These are phyloP conservation scores for Chimonanthus praecox DNA, from an alignment of 164 flowering plant genomes.

Conservation along the genomic window DNA sequence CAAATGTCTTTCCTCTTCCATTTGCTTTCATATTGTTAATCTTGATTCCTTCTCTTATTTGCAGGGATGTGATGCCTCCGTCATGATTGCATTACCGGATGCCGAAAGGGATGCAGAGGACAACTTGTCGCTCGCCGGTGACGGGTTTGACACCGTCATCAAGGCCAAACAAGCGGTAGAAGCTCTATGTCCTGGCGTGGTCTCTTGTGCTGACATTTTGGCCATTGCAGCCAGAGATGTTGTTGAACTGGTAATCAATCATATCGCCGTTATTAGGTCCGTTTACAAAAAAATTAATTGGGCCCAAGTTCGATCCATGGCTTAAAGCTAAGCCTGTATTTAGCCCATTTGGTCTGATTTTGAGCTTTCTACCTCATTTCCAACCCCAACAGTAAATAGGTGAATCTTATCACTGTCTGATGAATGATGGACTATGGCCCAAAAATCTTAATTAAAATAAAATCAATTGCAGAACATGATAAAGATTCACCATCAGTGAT, in stretches of 20 bases:
- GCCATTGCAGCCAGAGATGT: slow-evolving; percentile 76
- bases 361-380: too few species aligned
- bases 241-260: slow-evolving; percentile 43
- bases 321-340: too few species aligned
- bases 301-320: too few species aligned
- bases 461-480: background rate
- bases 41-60: background rate
- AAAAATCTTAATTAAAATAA: too few species aligned
- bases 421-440: too few species aligned
- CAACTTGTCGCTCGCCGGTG: slow-evolving; percentile 72
- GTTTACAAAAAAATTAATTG: too few species aligned
- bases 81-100: slow-evolving; percentile 56
- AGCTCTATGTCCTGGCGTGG: slow-evolving; percentile 57
- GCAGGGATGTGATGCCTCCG: slow-evolving; percentile 83
- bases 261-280: too few species aligned
- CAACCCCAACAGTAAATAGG: background rate
- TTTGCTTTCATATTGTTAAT: background rate
- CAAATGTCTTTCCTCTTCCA: background rate
- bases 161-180: slow-evolving; percentile 73
- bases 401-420: background rate
- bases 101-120: slow-evolving; percentile 71
- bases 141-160: slow-evolving; percentile 73
- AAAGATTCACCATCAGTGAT: too few species aligned
- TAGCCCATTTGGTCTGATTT: too few species aligned
- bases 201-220: slow-evolving; percentile 75